These are phyloP conservation scores for Neurospora terricola DNA, from an alignment of 495 filamentous ascomycete genomes.

Conservation along the genomic window DNA sequence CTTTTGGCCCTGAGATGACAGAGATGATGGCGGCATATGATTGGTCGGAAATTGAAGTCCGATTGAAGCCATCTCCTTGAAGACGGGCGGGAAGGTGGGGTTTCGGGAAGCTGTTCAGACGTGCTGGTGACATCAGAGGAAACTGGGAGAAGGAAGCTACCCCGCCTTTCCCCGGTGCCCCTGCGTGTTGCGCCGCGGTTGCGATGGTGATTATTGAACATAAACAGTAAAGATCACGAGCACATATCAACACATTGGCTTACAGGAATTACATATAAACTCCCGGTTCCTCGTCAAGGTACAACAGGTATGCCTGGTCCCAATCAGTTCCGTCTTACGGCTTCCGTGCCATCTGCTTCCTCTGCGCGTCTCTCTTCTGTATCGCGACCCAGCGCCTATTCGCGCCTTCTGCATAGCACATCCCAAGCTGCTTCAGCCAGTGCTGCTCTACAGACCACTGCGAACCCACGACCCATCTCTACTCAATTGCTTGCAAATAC, in stretches of 20 bases:
- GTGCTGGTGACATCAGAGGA: conserved; percentile 12
- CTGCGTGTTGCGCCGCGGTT: background rate
- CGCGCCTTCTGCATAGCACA: conserved; percentile 5
- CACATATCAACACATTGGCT: background rate
- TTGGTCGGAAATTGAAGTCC: background rate
- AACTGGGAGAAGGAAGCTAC: conserved; percentile 9
- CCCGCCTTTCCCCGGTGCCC: conserved; percentile 5
- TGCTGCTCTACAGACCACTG: background rate
- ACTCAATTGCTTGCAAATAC: background rate
- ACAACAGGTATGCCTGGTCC: conserved; percentile 11
- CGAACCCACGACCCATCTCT: background rate
- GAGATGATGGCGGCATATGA: background rate
- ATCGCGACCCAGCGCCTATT: conserved; percentile 1
- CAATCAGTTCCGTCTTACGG: conserved; percentile 11
- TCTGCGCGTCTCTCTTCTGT: background rate
- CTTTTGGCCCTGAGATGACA: background rate
- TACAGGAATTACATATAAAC: background rate
- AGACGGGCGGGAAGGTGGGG: background rate
- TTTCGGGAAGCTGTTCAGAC: background rate
- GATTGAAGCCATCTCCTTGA: background rate
- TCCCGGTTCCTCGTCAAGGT: background rate
- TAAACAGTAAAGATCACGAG: background rate
- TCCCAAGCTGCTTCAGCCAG: background rate
- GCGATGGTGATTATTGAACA: background rate
- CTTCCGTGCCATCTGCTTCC: background rate